phyloP scores from a whole-genome alignment of 148 eudicot species.

The Nepenthes gracilis region DNA sequence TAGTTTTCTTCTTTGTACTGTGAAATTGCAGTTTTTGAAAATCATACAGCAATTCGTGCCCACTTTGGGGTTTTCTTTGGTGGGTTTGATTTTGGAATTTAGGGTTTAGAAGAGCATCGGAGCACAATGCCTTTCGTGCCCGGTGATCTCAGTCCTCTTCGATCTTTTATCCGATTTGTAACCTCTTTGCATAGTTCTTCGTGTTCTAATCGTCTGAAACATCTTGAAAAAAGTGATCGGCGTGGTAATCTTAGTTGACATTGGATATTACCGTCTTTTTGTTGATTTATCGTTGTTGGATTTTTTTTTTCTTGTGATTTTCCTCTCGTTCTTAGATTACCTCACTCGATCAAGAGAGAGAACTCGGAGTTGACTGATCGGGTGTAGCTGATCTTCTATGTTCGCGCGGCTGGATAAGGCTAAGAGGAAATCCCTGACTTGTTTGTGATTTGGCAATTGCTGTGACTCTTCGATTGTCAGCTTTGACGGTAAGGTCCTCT shows the following conservation, averaged over 20 bases:
- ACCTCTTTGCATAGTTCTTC: conserved; percentile 35
- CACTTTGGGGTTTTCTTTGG: neutral
- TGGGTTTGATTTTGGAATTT: conserved; percentile 2
- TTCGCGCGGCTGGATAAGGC: no score
- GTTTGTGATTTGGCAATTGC: no score
- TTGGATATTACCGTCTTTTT: conserved; percentile 3
- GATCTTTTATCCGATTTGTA: conserved; percentile 22
- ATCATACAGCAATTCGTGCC: neutral
- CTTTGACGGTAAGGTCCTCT: no score
- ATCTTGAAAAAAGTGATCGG: conserved; percentile 67
- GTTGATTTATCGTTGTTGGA: neutral
- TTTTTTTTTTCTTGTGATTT: neutral
- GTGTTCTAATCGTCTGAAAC: conserved; percentile 69
- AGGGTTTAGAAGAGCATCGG: conserved; percentile 34
- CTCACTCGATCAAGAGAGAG: neutral
- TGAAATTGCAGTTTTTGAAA: no score
- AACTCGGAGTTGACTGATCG: neutral
- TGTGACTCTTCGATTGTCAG: no score
- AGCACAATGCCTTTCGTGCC: conserved; percentile 87
- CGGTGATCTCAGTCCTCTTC: conserved; percentile 24
- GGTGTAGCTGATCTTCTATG: no score
- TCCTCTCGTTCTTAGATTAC: neutral
- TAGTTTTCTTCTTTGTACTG: no score
- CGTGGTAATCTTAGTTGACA: conserved; percentile 92
- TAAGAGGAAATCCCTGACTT: no score